Evolutionary conservation across 1,284 basidiomycete species (phyloP), one percentile per base, ranked within the genome.

Genomic region (Trichosporon sp.): DNA sequence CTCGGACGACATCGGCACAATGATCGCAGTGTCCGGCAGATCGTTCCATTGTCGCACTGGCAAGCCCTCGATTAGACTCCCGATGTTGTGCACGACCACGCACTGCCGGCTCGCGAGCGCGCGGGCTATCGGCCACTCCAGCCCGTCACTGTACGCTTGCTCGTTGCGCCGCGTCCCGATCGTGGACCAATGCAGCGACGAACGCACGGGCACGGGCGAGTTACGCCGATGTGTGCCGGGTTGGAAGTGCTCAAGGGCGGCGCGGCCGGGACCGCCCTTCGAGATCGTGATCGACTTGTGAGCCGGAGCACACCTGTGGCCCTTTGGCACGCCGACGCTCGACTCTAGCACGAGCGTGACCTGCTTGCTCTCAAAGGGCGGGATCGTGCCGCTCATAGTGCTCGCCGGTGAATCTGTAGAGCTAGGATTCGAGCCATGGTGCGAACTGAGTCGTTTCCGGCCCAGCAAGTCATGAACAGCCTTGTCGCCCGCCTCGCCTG

Each of bases 31-130:
- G 32, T 77, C 73, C 0, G 84, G 80, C 4, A 83, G 74, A 21
- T 79, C 75, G 14, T 80, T 81, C 84, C 84, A 85, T 4, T 78
- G 79, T 8, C 81, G 75, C n/a, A 82, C 56, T 0, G 79, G 76
- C 40, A 78, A 81, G 1, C 79, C 81, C 56, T 74, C 59, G 46
- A 82, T 78, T 2, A 84, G 68, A 0, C 70, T 64, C 1, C 72
- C 67, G 67, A 79, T 81, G 70, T 84, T 81, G 37, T 83, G 78
- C 6, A 84, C 78, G 7, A 83, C 71, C 10, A 85, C 78, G n/a
- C 77, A 77, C 67, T 81, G 78, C 1, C 80, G 73, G 0, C 78
- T 76, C 11, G 73, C 48, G 32, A 85, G 68, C 0, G 84, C 82
- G 37, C 81, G 78, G 2, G 71, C 70, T 4, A 84, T 78, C 0